phyloP scores from a whole-genome alignment of 176 grass and related monocot species.

The Thinopyrum elongatum region DNA sequence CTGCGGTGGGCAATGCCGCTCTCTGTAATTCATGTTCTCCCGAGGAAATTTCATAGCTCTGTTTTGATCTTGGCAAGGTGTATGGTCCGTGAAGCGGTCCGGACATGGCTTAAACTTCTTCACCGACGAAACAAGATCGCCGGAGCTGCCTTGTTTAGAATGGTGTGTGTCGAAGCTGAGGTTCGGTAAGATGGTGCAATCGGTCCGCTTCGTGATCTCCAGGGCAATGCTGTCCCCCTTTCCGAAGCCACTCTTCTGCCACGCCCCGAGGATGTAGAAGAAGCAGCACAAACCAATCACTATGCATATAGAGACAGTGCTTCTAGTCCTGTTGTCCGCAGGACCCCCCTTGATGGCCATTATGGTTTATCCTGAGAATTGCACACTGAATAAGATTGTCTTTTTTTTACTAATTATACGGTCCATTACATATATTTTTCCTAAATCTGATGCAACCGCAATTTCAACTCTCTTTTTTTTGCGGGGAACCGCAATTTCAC shows the following conservation, averaged over 20 bases:
- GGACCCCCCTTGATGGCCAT: constrained; percentile 65
- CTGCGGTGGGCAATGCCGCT: constrained; percentile 76
- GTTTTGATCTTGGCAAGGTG: constrained; percentile 87
- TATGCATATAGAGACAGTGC: constrained; percentile 63
- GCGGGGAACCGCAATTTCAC: neutral
- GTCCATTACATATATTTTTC: neutral
- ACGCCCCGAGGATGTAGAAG: constrained; percentile 90
- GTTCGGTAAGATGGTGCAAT: constrained; percentile 76
- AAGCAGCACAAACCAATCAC: constrained; percentile 87
- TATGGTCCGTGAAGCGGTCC: constrained; percentile 60
- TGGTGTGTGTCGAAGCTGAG: constrained; percentile 77
- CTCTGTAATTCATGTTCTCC: constrained; percentile 94
- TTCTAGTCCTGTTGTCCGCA: constrained; percentile 70
- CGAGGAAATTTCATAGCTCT: constrained; percentile 86
- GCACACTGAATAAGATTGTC: neutral
- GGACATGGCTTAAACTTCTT: constrained; percentile 74
- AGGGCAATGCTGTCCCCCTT: constrained; percentile 94
- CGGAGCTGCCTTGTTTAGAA: constrained; percentile 15
- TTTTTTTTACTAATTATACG: neutral
- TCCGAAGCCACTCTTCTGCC: constrained; percentile 93
- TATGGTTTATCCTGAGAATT: constrained; percentile 34
- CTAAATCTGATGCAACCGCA: neutral
- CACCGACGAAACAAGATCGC: constrained; percentile 29
- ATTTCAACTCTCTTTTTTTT: neutral
- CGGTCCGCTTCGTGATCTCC: constrained; percentile 81